Evolutionary conservation across 306 rosid genomes (phyloP), one percentile per base, ranked within the genome.

Genomic region (Rosa persica): DNA sequence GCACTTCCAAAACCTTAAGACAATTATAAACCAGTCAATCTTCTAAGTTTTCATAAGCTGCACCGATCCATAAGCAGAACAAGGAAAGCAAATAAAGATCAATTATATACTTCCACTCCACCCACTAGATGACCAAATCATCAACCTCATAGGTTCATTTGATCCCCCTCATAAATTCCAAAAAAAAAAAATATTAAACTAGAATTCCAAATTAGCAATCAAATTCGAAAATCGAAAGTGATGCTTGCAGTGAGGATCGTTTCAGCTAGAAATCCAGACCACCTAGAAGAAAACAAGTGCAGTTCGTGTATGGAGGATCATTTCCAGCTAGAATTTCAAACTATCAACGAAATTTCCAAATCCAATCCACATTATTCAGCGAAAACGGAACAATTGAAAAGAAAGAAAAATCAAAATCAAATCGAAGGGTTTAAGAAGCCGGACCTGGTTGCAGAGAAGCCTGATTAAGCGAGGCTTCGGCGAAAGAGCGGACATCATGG

Each of bases 401-500:
- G 25, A 57, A 57, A 22, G 58, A 25, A 3, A 44, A 69, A 22
- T 27, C 2, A 34, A 46, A 72, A 30, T 19, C 1, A 76, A 36
- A 57, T 55, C 22, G 19, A 75, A 30, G 54, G 1, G 36, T 30
- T 30, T 30, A 30, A 30, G 36, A 44, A 20, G 58, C 25, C 19
- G 81, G 60, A 95, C 98, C 99, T 90, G 97, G 90, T 77, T 89
- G 99, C 27, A 79, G 92, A 80, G 98, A 89, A 42, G 97, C 99
- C 73, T 95, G 99, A 81, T 89, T 83, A 66, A 95, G 92, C n/a
- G 97, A 95, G 40, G 98, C 85, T 85, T 95, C 98, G 8, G 99
- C 98, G 62, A 84, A 93, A 38, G 86, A 85, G 77, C 99, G 97
- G 51, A 95, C 92, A 51, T 95, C 98, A 13, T 83, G 97, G 87